These are phyloP conservation scores for Hyparrhenia diplandra DNA, from an alignment of 176 grass and related monocot genomes.

Conservation along the genomic window DNA sequence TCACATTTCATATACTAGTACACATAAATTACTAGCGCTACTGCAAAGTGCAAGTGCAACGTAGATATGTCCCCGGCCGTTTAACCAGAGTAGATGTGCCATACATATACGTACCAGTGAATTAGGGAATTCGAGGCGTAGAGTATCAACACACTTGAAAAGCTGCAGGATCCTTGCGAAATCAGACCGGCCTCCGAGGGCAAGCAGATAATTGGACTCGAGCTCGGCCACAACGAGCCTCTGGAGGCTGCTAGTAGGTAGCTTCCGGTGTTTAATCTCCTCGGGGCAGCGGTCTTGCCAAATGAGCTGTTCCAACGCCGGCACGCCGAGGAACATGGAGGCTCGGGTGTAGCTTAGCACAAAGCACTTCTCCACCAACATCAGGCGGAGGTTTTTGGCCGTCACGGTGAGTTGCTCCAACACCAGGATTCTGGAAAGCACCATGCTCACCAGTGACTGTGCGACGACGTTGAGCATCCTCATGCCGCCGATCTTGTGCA, in stretches of 20 bases:
- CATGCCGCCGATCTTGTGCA: not conserved
- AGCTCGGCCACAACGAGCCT: not conserved
- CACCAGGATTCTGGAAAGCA: not conserved
- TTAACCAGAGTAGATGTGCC: too few species aligned
- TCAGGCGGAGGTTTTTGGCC: not conserved
- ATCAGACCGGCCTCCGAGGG: not conserved
- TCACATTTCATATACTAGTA: not conserved
- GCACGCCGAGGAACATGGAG: not conserved
- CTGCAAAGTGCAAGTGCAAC: not conserved
- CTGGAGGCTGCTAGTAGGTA: not conserved
- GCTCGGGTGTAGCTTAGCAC: too few species aligned
- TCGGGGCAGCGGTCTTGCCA: not conserved
- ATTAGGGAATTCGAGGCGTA: not conserved
- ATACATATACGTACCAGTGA: not conserved
- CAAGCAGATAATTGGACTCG: accelerated
- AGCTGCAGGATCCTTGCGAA: not conserved
- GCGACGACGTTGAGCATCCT: not conserved
- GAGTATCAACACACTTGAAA: not conserved
- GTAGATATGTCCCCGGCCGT: too few species aligned
- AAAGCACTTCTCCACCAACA: not conserved
- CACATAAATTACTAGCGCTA: not conserved
- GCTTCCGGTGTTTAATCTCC: not conserved
- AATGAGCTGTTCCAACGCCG: not conserved
- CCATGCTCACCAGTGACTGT: not conserved
- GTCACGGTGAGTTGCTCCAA: not conserved